Evolutionary conservation across 371 early-diverging fungal species (phyloP), one percentile per base, ranked within the genome.

Genomic region (Apophysomyces variabilis): DNA sequence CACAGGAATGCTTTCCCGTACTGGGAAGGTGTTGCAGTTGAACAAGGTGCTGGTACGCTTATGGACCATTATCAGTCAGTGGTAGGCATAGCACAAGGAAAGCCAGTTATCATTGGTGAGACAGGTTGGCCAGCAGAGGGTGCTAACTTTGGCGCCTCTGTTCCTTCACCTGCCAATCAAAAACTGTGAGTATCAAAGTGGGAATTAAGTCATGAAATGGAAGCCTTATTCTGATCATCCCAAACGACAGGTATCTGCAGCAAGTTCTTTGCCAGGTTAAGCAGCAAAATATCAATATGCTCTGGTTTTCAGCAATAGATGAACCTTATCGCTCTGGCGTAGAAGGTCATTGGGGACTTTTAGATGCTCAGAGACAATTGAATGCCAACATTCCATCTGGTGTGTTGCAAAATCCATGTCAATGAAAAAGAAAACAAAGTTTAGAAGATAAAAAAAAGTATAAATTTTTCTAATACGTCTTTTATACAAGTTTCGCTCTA

Each of bases 121-220:
- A 88, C 88, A 36, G 90, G 90, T 18, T 90, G 89, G 89, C 90
- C 90, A 37, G 76, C 85, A 21, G 75, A 44, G 16, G 89, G 90
- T 18, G 73, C 58, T 38, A 79, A 82, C 70, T 85, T 72, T 66
- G 87, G 75, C 3, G 70, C 67, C 9, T 72, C 85, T 4, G 75
- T 76, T 39, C 76, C 88, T 7, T 83, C 86, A 12, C 73, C 83
- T 14, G 69, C 76, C 7, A 89, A 88, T 61, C 73, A 85, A 64
- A 73, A 77, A 60, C 62, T 70, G 62, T 87, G 79, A 61, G 72
- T 18, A 45, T 18, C 35, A 14, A 6, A 45, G 1, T 18, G 16
- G 18, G 47, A 3, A 36, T 37, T 37, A 32, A 14, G 43, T 2
- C 38, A 35, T 39, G 32, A 26, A 3, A 26, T 3, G 32, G 32